Evolutionary conservation across 148 eudicot genomes (phyloP).

Genomic region (Beta vulgaris): DNA sequence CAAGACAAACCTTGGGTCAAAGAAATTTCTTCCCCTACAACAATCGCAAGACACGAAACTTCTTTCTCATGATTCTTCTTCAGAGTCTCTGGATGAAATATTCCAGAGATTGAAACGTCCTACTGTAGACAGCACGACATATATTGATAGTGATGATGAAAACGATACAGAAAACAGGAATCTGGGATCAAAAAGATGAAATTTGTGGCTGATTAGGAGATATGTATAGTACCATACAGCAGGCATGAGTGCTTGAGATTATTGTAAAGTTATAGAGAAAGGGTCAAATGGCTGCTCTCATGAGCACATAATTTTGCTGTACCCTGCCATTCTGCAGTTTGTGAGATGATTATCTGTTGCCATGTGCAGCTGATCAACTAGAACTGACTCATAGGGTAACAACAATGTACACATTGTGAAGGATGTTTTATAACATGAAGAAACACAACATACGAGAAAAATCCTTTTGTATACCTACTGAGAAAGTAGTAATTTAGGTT

Average conservation of each 20-base stretch:
- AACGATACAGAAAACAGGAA: constrained; percentile 21
- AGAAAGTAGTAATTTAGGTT: constrained; percentile 4
- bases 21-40: constrained; percentile 55
- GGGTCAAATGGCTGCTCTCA: constrained; percentile 13
- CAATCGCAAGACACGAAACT: constrained; percentile 43
- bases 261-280: constrained; percentile 33
- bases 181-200: constrained; percentile 29
- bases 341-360: constrained; percentile 14
- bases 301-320: neutral
- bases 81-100: constrained; percentile 79
- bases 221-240: constrained; percentile 21
- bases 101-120: constrained; percentile 80
- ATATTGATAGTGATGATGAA: constrained; percentile 47
- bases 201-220: constrained; percentile 5
- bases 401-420: constrained; percentile 1
- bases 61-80: constrained; percentile 50
- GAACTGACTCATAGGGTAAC: constrained; percentile 4
- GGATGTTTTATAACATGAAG: constrained; percentile 9
- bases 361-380: constrained; percentile 9
- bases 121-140: constrained; percentile 32
- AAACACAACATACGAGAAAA: neutral
- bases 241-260: constrained; percentile 22
- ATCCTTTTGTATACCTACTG: neutral
- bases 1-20: constrained; percentile 62
- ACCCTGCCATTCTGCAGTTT: neutral